Conservation (phyloP, 2,329 filamentous ascomycete genomes). For the Endothia cerciana region DNA sequence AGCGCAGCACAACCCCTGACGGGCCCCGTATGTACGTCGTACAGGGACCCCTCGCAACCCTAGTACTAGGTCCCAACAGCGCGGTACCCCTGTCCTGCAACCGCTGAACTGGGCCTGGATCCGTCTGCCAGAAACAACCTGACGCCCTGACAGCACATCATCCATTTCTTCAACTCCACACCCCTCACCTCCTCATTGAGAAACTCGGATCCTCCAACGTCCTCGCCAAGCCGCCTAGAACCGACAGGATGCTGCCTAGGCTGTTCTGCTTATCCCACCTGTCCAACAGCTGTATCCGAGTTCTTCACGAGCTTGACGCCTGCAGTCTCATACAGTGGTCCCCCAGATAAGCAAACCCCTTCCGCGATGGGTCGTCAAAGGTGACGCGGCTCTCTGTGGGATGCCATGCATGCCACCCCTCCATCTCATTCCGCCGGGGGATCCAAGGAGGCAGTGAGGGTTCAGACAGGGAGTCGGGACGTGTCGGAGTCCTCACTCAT, state of each 20-base stretch:
- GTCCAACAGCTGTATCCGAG: not conserved
- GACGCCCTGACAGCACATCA: no score
- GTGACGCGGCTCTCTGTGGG: conserved; percentile 13
- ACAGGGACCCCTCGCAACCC: not conserved
- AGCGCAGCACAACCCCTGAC: no score
- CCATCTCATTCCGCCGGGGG: not conserved
- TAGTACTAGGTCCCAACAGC: not conserved
- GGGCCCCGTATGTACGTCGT: no score
- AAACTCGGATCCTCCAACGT: not conserved
- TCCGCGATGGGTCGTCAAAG: not conserved
- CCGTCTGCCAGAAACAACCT: not conserved
- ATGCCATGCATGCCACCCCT: conserved; percentile 7
- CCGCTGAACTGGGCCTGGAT: not conserved
- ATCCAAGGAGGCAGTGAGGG: not conserved
- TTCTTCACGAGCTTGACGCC: not conserved
- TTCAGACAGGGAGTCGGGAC: not conserved
- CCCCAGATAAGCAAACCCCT: not conserved
- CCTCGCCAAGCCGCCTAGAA: not conserved
- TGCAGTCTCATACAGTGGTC: not conserved
- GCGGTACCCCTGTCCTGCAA: not conserved
- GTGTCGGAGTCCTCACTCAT: not conserved
- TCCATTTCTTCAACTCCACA: no score
- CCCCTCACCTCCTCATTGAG: no score
- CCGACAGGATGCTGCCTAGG: not conserved
- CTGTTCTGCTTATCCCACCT: not conserved